Evolutionary conservation across 2,329 filamentous ascomycete species (phyloP), one percentile per base, ranked within the genome.

Genomic region (Thelonectria olida): DNA sequence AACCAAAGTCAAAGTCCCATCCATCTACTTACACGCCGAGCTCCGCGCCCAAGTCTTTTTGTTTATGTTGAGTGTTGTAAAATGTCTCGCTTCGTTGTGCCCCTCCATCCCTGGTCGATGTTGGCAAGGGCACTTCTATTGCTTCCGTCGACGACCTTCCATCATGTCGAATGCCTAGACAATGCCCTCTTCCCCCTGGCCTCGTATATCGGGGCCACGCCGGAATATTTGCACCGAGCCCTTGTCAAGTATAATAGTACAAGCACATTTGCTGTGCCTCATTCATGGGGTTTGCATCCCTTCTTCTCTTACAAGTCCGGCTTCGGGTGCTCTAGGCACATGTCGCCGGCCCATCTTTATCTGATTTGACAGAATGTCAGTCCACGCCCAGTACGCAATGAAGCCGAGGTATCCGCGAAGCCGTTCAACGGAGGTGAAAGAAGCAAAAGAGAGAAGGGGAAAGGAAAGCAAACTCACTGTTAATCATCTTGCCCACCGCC

Each of bases 401-500:
- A 15, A 7, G 22, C 5, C 45, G 27, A 42, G 17, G 39, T 27
- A 63, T 57, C 10, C 42, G 38, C 38, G 53, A 45, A 19, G 49
- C 42, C 5, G 25, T 22, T 6, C 48, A 52, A 48, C 25, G 28
- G 31, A 17, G 19, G 10, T 17, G n/a, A 42, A 41, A 15, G 39
- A 39, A 7, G 23, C 22, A 27, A 22, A 19, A 15, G 23, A n/a
- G n/a, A 17, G 9, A 22, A 42, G 15, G 13, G 31, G 17, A 23
- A 20, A n/a, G 17, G 13, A n/a, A 17, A 7, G 4, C 19, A 31
- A 23, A 75, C 79, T 68, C 63, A 84, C 83, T 81, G 61, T 75
- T 76, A 7, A 85, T 76, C 72, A 95, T 89, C 79, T 95, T 93
- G 13, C 81, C 80, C 56, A 91, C 79, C 1, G 91, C 90, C 79